Conservation (phyloP, 2,329 filamentous ascomycete species). For the Cladophialophora immunda region DNA sequence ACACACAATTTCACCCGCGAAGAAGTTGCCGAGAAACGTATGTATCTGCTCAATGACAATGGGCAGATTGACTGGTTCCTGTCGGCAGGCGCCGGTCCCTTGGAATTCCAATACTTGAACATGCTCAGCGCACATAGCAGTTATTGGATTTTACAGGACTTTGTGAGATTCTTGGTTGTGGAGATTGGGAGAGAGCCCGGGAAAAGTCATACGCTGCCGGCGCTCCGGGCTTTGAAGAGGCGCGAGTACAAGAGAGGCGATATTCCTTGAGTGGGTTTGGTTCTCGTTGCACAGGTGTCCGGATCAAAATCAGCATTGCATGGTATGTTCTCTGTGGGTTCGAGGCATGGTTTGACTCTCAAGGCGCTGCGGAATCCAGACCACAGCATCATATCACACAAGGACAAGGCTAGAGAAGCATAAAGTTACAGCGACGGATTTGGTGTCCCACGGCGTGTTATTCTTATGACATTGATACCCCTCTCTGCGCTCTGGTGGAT, state of each 20-base stretch:
- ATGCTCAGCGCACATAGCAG: slow-evolving; percentile 96
- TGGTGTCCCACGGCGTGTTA: slow-evolving; percentile 9
- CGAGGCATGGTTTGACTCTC: slow-evolving; percentile 1
- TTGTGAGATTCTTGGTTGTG: slow-evolving; percentile 87
- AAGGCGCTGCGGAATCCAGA: background rate
- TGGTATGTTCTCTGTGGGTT: slow-evolving; percentile 3
- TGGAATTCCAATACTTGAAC: slow-evolving; percentile 95
- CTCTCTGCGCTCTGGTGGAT: slow-evolving; percentile 13
- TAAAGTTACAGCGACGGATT: background rate
- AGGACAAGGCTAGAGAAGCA: background rate
- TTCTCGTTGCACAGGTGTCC: background rate
- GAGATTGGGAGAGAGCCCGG: slow-evolving; percentile 83
- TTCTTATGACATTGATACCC: slow-evolving; percentile 31
- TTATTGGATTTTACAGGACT: slow-evolving; percentile 89
- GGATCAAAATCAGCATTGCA: background rate
- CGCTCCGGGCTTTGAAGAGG: slow-evolving; percentile 64
- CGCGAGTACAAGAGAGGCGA: slow-evolving; percentile 58
- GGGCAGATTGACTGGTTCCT: slow-evolving; percentile 94
- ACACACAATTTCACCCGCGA: slow-evolving; percentile 94
- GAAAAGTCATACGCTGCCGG: slow-evolving; percentile 63
- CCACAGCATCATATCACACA: background rate
- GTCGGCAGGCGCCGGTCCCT: slow-evolving; percentile 80
- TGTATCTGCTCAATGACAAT: slow-evolving; percentile 90
- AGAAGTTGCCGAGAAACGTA: slow-evolving; percentile 89
- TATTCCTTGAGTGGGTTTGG: slow-evolving; percentile 23